phyloP scores from a whole-genome alignment of 345 rosid genomes.

The Rhizophora mangle region DNA sequence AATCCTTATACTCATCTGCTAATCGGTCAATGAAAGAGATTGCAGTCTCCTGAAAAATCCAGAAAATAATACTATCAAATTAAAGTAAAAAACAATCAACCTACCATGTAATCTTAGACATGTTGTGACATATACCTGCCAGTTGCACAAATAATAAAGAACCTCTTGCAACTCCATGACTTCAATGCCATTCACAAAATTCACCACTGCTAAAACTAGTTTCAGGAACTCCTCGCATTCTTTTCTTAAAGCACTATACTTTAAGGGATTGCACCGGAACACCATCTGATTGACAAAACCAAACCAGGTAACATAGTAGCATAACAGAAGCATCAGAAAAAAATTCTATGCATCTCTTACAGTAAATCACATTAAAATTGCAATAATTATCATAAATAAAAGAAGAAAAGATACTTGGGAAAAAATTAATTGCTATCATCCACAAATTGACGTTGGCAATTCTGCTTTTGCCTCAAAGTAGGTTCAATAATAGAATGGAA shows the following conservation, averaged over 20 bases:
- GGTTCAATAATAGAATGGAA: too few relatives aligned
- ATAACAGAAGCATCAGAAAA: constrained; percentile 8
- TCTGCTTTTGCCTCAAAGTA: not conserved
- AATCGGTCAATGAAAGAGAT: constrained; percentile 54
- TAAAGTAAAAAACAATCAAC: too few relatives aligned
- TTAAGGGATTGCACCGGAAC: constrained; percentile 62
- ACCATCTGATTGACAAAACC: constrained; percentile 55
- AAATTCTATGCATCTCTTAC: not conserved
- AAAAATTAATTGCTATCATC: not conserved
- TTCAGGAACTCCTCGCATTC: constrained; percentile 62
- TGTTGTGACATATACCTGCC: constrained; percentile 63
- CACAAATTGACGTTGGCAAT: not conserved
- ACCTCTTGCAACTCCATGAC: constrained; percentile 46
- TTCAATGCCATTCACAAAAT: constrained; percentile 38
- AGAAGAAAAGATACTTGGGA: too few relatives aligned
- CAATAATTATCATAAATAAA: not conserved
- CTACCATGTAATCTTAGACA: not conserved
- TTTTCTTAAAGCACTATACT: constrained; percentile 56
- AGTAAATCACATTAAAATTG: not conserved
- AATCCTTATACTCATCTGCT: constrained; percentile 59
- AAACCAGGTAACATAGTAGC: not conserved
- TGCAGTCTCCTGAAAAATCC: constrained; percentile 66
- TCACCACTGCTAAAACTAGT: constrained; percentile 39
- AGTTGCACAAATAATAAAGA: constrained; percentile 56
- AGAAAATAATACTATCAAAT: constrained; percentile 15